Evolutionary conservation across 225 moss, liverwort and hornwort species (phyloP).

Genomic region (Asterella californica): DNA sequence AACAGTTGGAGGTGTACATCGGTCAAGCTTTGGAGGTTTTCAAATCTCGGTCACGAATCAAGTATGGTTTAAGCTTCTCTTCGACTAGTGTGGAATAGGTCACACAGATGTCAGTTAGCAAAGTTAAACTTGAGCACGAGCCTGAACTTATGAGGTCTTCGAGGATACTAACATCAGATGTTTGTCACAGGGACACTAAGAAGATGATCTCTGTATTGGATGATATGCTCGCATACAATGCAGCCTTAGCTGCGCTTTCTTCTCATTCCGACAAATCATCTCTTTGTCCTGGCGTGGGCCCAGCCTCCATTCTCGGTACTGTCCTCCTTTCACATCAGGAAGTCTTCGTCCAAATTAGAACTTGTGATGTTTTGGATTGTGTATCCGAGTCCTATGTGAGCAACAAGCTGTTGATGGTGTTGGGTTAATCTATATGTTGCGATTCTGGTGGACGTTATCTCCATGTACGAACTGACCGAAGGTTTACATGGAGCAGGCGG

Average conservation of each 20-base stretch:
- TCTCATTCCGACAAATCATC: constrained; percentile 49
- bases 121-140: neutral
- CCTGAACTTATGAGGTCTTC: too few species aligned
- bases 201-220: constrained; percentile 66
- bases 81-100: neutral
- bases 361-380: neutral
- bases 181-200: constrained; percentile 54
- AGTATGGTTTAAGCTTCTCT: constrained; percentile 36
- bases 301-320: constrained; percentile 78
- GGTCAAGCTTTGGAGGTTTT: constrained; percentile 63
- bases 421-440: neutral
- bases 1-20: constrained; percentile 76
- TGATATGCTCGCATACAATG: constrained; percentile 61
- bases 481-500: constrained; percentile 52
- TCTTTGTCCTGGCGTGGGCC: constrained; percentile 75
- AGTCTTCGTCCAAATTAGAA: neutral
- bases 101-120: neutral
- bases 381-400: neutral
- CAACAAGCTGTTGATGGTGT: neutral
- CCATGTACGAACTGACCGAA: neutral
- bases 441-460: neutral
- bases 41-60: constrained; percentile 81
- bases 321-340: neutral
- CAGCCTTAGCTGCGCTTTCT: constrained; percentile 58
- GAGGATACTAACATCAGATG: neutral